These are phyloP conservation scores for Globisporangium solare DNA, from an alignment of 352 stramenopile species.

Conservation along the genomic window DNA sequence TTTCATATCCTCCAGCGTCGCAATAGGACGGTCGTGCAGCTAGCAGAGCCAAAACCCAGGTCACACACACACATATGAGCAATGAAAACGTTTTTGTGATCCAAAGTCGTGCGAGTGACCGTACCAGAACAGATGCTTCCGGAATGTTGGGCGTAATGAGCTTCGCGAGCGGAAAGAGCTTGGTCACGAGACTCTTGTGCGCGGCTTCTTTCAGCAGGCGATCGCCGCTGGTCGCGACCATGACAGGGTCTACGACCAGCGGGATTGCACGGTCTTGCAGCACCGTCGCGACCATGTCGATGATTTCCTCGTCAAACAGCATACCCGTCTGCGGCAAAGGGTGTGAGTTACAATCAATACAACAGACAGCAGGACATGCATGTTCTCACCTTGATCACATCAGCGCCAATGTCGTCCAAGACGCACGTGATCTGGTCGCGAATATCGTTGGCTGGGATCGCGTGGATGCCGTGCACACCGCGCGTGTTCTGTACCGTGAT, in stretches of 20 bases:
- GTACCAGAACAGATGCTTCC: constrained; percentile 88
- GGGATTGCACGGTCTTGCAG: constrained; percentile 39
- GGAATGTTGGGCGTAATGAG: constrained; percentile 93
- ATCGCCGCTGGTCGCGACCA: constrained; percentile 89
- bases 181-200: constrained; percentile 55
- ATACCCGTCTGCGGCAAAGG: constrained; percentile 72
- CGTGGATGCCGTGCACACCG: constrained; percentile 46
- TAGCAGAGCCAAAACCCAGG: constrained; percentile 9
- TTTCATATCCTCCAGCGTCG: constrained; percentile 63
- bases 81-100: not conserved
- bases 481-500: constrained; percentile 88
- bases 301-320: constrained; percentile 83
- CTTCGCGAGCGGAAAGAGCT: constrained; percentile 84
- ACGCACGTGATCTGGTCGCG: constrained; percentile 81
- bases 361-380: not conserved
- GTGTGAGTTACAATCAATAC: not conserved
- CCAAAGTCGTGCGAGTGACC: constrained; percentile 1
- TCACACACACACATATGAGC: not conserved
- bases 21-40: constrained; percentile 35
- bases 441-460: constrained; percentile 62
- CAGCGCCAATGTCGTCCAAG: constrained; percentile 81
- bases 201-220: constrained; percentile 78
- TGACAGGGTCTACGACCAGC: constrained; percentile 92
- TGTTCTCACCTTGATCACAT: constrained; percentile 79
- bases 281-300: constrained; percentile 57